phyloP scores from a whole-genome alignment of 2,329 filamentous ascomycete species.

The Verticillium longisporum region DNA sequence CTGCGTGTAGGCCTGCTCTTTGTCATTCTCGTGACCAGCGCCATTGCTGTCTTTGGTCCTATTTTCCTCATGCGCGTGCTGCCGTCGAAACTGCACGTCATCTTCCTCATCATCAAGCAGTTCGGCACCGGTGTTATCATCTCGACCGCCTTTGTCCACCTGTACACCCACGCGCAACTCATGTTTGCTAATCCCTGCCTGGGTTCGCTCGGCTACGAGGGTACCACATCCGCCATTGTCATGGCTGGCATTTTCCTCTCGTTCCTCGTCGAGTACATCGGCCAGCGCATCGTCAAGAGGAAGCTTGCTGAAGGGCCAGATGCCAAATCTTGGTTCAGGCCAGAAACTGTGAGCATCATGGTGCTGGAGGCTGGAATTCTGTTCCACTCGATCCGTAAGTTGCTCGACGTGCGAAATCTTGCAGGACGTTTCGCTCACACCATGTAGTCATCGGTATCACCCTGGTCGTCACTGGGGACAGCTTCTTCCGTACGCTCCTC shows the following conservation, averaged over 20 bases:
- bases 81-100: conserved; percentile 36
- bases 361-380: conserved; percentile 69
- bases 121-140: conserved; percentile 70
- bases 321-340: conserved; percentile 18
- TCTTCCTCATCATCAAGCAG: conserved; percentile 62
- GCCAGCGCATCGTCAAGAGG: conserved; percentile 47
- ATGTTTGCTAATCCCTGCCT: conserved; percentile 69
- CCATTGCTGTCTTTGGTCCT: conserved; percentile 60
- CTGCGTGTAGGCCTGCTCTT: conserved; percentile 67
- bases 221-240: conserved; percentile 61
- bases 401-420: background rate
- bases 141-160: conserved; percentile 63
- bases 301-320: conserved; percentile 16
- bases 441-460: conserved; percentile 54
- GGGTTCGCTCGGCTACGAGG: conserved; percentile 59
- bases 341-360: conserved; percentile 53
- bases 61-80: conserved; percentile 56
- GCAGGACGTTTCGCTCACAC: conserved; percentile 5
- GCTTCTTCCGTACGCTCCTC: conserved; percentile 50
- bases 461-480: conserved; percentile 52
- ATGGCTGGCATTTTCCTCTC: conserved; percentile 70
- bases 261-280: conserved; percentile 63
- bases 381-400: conserved; percentile 64
- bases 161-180: conserved; percentile 65
- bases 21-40: conserved; percentile 61